These are phyloP conservation scores for Corymbia maculata DNA, from an alignment of 345 rosid genomes.

Conservation along the genomic window DNA sequence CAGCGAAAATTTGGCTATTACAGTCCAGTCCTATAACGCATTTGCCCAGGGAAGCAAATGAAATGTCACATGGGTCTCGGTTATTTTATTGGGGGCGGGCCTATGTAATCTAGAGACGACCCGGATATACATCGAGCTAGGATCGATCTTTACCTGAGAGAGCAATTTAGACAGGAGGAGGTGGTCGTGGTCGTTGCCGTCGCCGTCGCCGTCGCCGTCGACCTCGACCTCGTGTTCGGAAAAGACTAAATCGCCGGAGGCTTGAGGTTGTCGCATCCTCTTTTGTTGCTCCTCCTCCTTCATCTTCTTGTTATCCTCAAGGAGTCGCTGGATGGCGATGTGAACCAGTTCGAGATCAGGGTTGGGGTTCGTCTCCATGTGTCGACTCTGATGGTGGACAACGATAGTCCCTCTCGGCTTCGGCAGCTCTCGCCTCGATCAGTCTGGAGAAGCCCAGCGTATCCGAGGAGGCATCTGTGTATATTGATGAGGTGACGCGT, in stretches of 20 bases:
- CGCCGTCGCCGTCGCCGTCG: slow-evolving; percentile 5
- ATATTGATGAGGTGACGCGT: neutral
- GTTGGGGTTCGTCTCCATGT: neutral
- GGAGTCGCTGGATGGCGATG: slow-evolving; percentile 37
- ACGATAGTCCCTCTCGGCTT: neutral
- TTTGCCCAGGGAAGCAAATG: neutral
- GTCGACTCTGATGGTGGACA: neutral
- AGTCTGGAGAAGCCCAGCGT: neutral
- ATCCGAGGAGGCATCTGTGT: neutral
- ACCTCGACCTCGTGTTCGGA: neutral
- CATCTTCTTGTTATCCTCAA: slow-evolving; percentile 23
- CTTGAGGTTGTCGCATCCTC: neutral
- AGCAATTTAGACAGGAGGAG: slow-evolving; percentile 44
- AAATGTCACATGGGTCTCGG: neutral
- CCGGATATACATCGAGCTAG: neutral
- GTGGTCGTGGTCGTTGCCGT: slow-evolving; percentile 30
- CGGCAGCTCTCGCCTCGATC: neutral
- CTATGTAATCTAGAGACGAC: neutral
- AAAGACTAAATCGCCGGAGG: neutral
- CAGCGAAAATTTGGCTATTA: neutral
- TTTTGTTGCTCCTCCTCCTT: neutral
- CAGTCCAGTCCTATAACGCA: neutral
- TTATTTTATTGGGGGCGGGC: neutral
- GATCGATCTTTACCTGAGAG: slow-evolving; percentile 36
- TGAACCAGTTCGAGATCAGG: slow-evolving; percentile 29